Conservation (phyloP, 2,329 filamentous ascomycete genomes). For the Catunica adiposa region DNA sequence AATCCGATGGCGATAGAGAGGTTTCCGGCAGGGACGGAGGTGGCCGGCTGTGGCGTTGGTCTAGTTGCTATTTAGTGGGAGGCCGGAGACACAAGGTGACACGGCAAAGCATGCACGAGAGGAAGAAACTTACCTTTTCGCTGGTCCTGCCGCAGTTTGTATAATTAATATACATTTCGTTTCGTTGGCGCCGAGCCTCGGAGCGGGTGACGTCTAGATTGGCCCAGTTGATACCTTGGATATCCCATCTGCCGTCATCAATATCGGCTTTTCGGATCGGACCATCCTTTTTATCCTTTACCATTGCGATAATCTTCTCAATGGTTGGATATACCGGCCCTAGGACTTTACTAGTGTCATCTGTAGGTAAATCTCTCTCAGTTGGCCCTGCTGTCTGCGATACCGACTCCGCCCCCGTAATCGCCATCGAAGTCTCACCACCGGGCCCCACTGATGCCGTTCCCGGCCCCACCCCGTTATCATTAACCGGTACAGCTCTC, state of each 20-base stretch:
- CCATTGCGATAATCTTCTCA: background rate
- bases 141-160: conserved; percentile 28
- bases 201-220: conserved; percentile 27
- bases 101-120: no score
- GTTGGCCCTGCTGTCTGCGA: background rate
- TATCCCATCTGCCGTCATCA: conserved; percentile 37
- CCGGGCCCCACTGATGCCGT: no score
- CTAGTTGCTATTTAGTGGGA: no score
- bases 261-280: conserved; percentile 20
- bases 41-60: background rate
- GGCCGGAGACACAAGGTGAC: no score
- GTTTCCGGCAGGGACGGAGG: conserved; percentile 23
- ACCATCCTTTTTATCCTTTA: background rate
- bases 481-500: background rate
- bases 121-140: background rate
- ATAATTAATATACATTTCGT: conserved; percentile 39
- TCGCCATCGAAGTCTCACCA: no score
- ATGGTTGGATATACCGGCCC: background rate
- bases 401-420: background rate
- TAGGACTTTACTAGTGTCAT: background rate
- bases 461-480: no score
- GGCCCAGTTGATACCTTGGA: conserved; percentile 44
- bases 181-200: conserved; percentile 32
- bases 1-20: conserved; percentile 40
- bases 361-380: background rate